Conservation (phyloP, 768 basidiomycete species). For the Terana coerulea region DNA sequence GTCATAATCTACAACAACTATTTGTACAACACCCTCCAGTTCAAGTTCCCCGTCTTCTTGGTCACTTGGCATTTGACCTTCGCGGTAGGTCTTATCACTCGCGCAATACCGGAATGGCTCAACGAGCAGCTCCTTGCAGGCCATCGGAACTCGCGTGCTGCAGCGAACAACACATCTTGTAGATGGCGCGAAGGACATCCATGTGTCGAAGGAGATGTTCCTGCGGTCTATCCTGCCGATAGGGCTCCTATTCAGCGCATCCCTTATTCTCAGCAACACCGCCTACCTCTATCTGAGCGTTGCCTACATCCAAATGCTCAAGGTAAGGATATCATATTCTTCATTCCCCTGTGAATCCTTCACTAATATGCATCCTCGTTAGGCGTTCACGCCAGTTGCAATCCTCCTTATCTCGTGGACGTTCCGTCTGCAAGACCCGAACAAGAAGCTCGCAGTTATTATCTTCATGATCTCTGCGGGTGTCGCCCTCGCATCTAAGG, state of each 20-base stretch:
- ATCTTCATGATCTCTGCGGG: conserved; percentile 89
- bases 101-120: conserved; percentile 3
- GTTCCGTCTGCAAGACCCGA: conserved; percentile 86
- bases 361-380: background rate
- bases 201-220: conserved; percentile 77
- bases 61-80: conserved; percentile 83
- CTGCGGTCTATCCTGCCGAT: conserved; percentile 88
- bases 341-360: background rate
- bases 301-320: conserved; percentile 96
- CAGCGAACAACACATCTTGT: conserved; percentile 78
- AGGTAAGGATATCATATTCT: conserved; percentile 40
- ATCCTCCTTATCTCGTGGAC: conserved; percentile 93
- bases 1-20: conserved; percentile 98
- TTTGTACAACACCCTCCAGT: conserved; percentile 76
- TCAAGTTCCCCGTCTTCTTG: conserved; percentile 89
- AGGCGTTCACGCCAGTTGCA: conserved; percentile 90
- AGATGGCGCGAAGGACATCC: conserved; percentile 74
- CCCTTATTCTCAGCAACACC: conserved; percentile 86
- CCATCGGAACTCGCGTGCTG: conserved; percentile 83
- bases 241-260: conserved; percentile 89
- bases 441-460: conserved; percentile 73
- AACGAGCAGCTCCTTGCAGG: conserved; percentile 29
- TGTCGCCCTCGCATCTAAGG: conserved; percentile 85
- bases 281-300: conserved; percentile 91
- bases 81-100: conserved; percentile 33